Evolutionary conservation across 805 yeast genomes (phyloP).

Genomic region (Cyberlindnera mycetangii): DNA sequence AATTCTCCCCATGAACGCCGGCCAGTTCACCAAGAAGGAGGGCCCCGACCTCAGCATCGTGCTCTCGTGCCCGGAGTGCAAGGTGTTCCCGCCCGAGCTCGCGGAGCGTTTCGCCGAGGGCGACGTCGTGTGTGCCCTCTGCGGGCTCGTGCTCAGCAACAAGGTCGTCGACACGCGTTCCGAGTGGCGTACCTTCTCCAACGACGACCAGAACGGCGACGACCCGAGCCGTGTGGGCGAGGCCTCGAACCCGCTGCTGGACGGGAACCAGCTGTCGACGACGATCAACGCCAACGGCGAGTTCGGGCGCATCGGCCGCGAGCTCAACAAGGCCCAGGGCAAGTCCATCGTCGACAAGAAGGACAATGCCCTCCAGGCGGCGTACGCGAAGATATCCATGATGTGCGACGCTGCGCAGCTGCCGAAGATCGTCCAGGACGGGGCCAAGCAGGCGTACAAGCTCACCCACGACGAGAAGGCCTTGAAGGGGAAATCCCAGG

Average conservation of each 20-base stretch:
- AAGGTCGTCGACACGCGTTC: conserved; percentile 92
- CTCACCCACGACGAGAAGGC: conserved; percentile 83
- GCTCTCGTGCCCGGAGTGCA: conserved; percentile 93
- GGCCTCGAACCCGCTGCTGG: conserved; percentile 88
- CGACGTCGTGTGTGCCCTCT: conserved; percentile 96
- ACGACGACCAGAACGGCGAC: conserved; percentile 97
- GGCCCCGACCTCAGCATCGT: conserved; percentile 89
- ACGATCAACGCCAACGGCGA: conserved; percentile 88
- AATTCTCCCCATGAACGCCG: conserved; percentile 1
- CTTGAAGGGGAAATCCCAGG: conserved; percentile 87
- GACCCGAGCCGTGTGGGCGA: conserved; percentile 99
- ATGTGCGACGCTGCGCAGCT: conserved; percentile 96
- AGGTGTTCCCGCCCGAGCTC: conserved; percentile 91
- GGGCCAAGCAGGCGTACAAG: conserved; percentile 95
- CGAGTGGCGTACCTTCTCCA: conserved; percentile 98
- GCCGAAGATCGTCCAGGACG: conserved; percentile 94
- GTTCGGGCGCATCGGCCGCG: conserved; percentile 76
- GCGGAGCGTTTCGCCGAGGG: conserved; percentile 96
- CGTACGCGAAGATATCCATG: conserved; percentile 87
- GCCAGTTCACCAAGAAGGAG: conserved; percentile 24
- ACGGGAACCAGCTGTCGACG: conserved; percentile 88
- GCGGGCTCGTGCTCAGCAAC: conserved; percentile 92
- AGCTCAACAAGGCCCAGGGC: conserved; percentile 85
- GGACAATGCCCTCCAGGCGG: conserved; percentile 84
- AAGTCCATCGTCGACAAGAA: conserved; percentile 80